A percentile compares a stretch with the other conserved stretches of the same genome.
Conservation (phyloP, 192 early-diverging fungal species). For the Backusella morwellensis region DNA sequence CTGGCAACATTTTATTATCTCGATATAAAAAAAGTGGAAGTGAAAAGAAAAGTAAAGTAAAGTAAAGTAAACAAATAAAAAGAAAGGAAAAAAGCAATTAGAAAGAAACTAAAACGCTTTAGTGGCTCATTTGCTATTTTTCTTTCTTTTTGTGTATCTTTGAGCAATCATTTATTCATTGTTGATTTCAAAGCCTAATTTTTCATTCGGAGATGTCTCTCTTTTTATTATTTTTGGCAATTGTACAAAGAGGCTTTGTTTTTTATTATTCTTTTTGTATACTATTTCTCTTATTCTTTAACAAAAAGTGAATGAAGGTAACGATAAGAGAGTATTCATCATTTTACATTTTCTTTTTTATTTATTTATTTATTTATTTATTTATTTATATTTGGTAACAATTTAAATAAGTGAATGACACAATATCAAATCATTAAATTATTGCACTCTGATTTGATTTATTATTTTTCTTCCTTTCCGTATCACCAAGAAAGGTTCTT, state of each 20-base stretch:
- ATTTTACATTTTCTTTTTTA: too few relatives aligned
- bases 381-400: too few relatives aligned
- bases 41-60: not conserved
- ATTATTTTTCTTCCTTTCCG: not conserved
- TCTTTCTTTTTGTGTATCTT: not conserved
- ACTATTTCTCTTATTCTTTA: too few relatives aligned
- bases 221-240: not conserved
- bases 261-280: not conserved
- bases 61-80: not conserved
- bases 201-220: not conserved
- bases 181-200: constrained; percentile 1
- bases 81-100: not conserved
- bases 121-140: not conserved
- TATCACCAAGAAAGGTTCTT: not conserved
- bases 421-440: not conserved
- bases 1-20: constrained; percentile 35
- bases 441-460: not conserved
- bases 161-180: not conserved
- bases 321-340: too few relatives aligned
- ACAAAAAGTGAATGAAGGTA: too few relatives aligned
- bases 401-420: too few relatives aligned
- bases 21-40: not conserved
- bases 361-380: too few relatives aligned
- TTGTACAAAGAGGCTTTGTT: constrained; percentile 1
- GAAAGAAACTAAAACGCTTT: not conserved